These are phyloP conservation scores for Eimeria zaria DNA, from an alignment of 169 alveolate species.

Conservation along the genomic window DNA sequence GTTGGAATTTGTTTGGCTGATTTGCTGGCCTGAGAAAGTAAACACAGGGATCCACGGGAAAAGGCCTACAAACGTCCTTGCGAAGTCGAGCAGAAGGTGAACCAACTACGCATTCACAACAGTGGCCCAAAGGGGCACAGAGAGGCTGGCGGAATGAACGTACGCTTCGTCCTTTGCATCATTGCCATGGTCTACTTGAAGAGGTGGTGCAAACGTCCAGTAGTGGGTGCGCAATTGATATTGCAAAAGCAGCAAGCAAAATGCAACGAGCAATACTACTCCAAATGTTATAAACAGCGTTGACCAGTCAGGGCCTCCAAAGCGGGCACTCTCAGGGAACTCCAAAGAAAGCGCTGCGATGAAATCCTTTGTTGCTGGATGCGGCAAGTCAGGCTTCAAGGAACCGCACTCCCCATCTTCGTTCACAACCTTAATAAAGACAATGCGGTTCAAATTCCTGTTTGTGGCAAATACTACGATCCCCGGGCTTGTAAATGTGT, in stretches of 20 bases:
- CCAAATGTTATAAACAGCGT: not conserved
- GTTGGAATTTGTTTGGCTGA: conserved; percentile 26
- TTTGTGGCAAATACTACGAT: conserved; percentile 57
- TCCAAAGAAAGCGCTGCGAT: not conserved
- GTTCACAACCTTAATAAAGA: conserved; percentile 30
- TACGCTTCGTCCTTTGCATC: conserved; percentile 29
- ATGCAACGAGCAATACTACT: not conserved
- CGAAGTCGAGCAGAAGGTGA: not conserved
- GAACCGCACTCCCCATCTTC: conserved; percentile 22
- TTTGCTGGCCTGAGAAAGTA: conserved; percentile 10
- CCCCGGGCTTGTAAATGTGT: conserved; percentile 56
- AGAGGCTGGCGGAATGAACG: not conserved
- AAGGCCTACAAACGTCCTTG: not conserved
- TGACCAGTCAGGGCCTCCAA: conserved; percentile 46
- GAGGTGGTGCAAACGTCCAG: conserved; percentile 53
- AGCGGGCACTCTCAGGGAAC: conserved; percentile 9
- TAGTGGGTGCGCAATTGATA: conserved; percentile 3
- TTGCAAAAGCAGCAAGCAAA: conserved; percentile 1
- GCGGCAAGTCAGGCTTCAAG: conserved; percentile 14
- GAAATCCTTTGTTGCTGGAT: conserved; percentile 39
- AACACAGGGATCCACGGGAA: not conserved
- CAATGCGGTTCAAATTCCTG: conserved; percentile 21
- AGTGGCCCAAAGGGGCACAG: not conserved
- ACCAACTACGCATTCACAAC: not conserved
- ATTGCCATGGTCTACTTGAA: conserved; percentile 7